A percentile compares a stretch with the other conserved stretches of the same genome.
These are phyloP conservation scores for Naganishia sp. DNA, from an alignment of 1,284 basidiomycete species.

Conservation along the genomic window DNA sequence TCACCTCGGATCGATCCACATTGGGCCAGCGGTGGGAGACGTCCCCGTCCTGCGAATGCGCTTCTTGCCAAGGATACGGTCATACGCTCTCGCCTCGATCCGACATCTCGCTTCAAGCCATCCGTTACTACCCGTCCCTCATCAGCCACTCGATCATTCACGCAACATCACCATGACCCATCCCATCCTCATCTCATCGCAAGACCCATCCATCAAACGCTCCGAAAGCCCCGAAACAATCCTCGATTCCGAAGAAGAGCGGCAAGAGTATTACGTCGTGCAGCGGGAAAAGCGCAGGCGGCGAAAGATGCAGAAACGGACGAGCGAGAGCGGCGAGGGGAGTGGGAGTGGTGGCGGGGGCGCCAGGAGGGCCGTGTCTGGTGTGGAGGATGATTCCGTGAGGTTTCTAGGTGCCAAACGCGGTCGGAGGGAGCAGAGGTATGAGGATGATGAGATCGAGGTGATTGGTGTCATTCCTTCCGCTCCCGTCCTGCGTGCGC, in stretches of 20 bases:
- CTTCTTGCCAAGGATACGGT: not conserved
- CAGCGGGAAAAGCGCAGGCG: conserved; percentile 22
- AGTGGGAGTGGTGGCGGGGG: conserved; percentile 2
- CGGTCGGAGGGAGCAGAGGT: not conserved
- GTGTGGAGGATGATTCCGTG: conserved; percentile 12
- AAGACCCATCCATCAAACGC: not conserved
- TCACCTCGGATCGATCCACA: too few species aligned
- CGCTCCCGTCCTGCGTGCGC: conserved; percentile 3
- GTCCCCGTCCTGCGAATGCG: conserved; percentile 1
- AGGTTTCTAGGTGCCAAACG: conserved; percentile 11
- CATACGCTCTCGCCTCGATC: not conserved
- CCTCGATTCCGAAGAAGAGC: conserved; percentile 29
- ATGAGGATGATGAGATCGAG: conserved; percentile 1
- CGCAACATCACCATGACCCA: conserved; percentile 7
- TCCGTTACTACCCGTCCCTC: too few species aligned
- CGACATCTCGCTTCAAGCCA: not conserved
- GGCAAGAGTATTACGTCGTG: conserved; percentile 23
- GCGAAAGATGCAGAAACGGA: conserved; percentile 14
- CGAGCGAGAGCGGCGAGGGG: conserved; percentile 10
- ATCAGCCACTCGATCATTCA: not conserved
- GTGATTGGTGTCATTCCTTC: conserved; percentile 6
- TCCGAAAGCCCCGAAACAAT: conserved; percentile 22
- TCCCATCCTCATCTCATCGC: not conserved
- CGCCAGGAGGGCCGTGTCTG: too few species aligned
- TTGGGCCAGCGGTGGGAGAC: too few species aligned